Conservation (phyloP, 345 rosid genomes). For the Syzygium oleosum region DNA sequence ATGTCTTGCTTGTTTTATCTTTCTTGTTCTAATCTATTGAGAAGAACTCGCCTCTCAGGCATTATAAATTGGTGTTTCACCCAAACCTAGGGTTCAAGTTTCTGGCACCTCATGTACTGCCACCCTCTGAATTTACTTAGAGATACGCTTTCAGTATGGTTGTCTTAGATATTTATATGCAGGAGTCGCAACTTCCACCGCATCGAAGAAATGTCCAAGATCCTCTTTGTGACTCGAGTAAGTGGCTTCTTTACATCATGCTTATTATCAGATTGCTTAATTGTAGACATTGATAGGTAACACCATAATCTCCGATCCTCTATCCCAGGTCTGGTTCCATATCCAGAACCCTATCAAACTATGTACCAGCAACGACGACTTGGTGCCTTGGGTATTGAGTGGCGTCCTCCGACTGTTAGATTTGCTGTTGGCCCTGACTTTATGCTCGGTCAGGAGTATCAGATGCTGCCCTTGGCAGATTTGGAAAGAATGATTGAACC, state of each 20-base stretch:
- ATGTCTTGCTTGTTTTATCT: neutral
- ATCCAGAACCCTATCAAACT: conserved; percentile 92
- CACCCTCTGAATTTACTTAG: neutral
- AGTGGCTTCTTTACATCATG: conserved; percentile 15
- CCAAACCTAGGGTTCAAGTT: neutral
- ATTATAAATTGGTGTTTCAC: neutral
- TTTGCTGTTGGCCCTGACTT: conserved; percentile 81
- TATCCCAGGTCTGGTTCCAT: conserved; percentile 80
- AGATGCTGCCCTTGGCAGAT: conserved; percentile 82
- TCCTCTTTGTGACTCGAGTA: conserved; percentile 94
- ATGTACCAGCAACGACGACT: conserved; percentile 89
- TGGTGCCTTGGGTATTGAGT: conserved; percentile 86
- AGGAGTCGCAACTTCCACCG: conserved; percentile 91
- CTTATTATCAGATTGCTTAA: conserved; percentile 7
- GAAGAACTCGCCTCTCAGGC: neutral
- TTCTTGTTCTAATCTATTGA: neutral
- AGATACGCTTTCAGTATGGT: neutral
- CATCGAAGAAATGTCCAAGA: conserved; percentile 90
- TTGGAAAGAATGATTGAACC: conserved; percentile 80
- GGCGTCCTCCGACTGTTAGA: conserved; percentile 66
- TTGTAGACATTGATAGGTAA: neutral
- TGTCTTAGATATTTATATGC: conserved; percentile 16
- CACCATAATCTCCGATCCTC: neutral
- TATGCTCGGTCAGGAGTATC: conserved; percentile 79
- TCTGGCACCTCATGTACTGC: neutral